Evolutionary conservation across 257 asterid genomes (phyloP).

Genomic region (Datura wrightii): DNA sequence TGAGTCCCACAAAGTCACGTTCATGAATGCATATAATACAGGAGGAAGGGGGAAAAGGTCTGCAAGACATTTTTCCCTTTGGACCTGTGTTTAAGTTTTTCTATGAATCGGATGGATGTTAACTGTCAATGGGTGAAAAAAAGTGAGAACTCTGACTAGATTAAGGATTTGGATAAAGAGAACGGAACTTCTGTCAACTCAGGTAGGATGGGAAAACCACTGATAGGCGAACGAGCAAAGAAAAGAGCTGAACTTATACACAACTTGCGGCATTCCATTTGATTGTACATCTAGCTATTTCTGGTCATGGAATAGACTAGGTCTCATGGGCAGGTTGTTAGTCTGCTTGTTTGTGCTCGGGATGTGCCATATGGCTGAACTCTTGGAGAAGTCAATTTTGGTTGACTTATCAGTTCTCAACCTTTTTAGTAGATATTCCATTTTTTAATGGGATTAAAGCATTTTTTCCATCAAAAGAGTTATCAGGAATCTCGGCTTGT

Average conservation of each 20-base stretch:
- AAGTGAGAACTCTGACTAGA: neutral
- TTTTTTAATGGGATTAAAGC: neutral
- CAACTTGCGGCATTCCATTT: neutral
- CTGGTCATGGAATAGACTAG: neutral
- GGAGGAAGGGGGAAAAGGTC: neutral
- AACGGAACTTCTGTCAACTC: neutral
- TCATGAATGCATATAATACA: neutral
- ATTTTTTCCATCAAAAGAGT: conserved; percentile 3
- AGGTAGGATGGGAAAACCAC: conserved; percentile 3
- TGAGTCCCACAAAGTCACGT: neutral
- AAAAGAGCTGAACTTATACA: neutral
- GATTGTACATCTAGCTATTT: neutral
- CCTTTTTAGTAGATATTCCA: neutral
- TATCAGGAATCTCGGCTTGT: neutral
- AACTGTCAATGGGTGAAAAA: neutral
- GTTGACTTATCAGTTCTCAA: conserved; percentile 10
- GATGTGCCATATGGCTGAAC: conserved; percentile 12
- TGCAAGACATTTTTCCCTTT: neutral
- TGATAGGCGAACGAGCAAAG: neutral
- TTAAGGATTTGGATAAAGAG: conserved; percentile 18
- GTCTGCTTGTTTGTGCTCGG: conserved; percentile 15
- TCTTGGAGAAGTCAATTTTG: conserved; percentile 19
- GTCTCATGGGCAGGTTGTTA: neutral
- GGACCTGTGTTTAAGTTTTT: neutral
- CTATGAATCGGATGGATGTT: conserved; percentile 2